These are phyloP conservation scores for Trametes hirsuta DNA, from an alignment of 1,284 basidiomycete genomes.

Conservation along the genomic window DNA sequence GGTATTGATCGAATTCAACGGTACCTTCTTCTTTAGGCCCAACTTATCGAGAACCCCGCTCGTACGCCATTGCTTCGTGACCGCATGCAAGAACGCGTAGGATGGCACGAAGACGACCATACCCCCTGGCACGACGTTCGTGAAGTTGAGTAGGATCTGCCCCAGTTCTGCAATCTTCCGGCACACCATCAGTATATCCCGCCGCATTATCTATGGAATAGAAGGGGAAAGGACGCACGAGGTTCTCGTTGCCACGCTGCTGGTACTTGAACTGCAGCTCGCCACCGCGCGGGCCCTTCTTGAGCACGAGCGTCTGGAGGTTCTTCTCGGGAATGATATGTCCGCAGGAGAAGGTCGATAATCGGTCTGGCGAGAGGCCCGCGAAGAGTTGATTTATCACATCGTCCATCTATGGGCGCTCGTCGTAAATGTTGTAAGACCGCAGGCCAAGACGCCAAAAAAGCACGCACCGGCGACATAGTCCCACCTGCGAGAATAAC, in stretches of 20 bases:
- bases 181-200: background rate
- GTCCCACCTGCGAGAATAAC: slow-evolving; percentile 95
- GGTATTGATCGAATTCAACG: background rate
- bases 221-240: slow-evolving; percentile 50
- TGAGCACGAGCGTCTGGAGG: slow-evolving; percentile 79
- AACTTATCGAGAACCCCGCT: slow-evolving; percentile 68
- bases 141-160: slow-evolving; percentile 79
- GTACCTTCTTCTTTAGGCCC: slow-evolving; percentile 71
- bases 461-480: slow-evolving; percentile 83
- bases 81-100: slow-evolving; percentile 79
- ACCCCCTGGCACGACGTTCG: slow-evolving; percentile 81
- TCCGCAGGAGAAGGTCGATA: slow-evolving; percentile 87
- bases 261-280: slow-evolving; percentile 86
- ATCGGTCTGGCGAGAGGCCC: slow-evolving; percentile 58
- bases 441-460: background rate
- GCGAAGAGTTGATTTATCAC: slow-evolving; percentile 85
- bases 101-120: slow-evolving; percentile 96
- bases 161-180: slow-evolving; percentile 83
- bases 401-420: slow-evolving; percentile 75
- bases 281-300: slow-evolving; percentile 76
- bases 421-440: background rate
- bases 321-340: slow-evolving; percentile 90
- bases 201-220: background rate
- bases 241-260: slow-evolving; percentile 67
- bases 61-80: slow-evolving; percentile 70